Base-by-base conservation (phyloP, 257 asterid species). In the Gardenia jasminoides region DNA sequence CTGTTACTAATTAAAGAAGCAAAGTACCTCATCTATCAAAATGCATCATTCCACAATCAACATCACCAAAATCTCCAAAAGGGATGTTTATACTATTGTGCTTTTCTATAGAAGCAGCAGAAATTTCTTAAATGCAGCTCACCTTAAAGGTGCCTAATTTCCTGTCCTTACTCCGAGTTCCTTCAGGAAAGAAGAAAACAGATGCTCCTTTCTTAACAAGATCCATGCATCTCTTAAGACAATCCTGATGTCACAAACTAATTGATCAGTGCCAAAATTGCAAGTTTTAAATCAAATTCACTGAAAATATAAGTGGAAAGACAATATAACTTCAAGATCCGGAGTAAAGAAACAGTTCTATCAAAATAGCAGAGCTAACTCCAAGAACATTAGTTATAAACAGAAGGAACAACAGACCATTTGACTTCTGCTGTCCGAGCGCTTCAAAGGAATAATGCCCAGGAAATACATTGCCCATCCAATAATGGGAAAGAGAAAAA, bases 391-490 rank as follows among this genome's bases (percentile, higher is more conserved):
- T 33, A 28, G 28, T 64, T 69, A 66, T 43, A 46, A 62, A 56
- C 67, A 76, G 52, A 72, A 78, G 80, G 81, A 77, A 59, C 74
- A 73, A 67, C 58, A 54, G 86, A 96, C 98, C 91, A 93, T 71
- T 83, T 93, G 99, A 80, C 99, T 96, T 84, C 94, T 87, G 91
- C 88, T 93, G 89, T 96, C 99, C 91, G 90, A 85, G 89, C 99
- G 98, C 93, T 90, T 96, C 81, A 96, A 85, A 26, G 99, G 98
- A 82, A 96, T 92, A 50, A 83, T 89, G 47, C 99, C 99, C 79
- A 93, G 81, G 80, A 93, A 81, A 88, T 90, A 93, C 99, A 96
- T 92, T 78, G 97, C 98, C 99, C 99, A 96, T 73, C 99, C 98
- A 54, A 96, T 86, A 84, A 96, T 87, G 33, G 99, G 99, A 86